These are phyloP conservation scores for Arthromyces matolae DNA, from an alignment of 768 basidiomycete species.

Conservation along the genomic window DNA sequence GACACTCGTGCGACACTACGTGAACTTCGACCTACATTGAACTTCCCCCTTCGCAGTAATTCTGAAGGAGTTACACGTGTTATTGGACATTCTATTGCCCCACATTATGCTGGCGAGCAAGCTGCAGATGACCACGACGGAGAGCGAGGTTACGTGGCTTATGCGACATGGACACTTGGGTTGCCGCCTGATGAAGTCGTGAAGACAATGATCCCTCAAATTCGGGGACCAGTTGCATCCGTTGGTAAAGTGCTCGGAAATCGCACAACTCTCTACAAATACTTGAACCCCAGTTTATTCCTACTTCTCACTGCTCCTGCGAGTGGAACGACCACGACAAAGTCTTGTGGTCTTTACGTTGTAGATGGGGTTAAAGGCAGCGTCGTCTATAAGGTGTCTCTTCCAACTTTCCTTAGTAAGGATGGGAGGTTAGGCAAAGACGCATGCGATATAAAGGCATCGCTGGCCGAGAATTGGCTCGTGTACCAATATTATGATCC, in stretches of 20 bases:
- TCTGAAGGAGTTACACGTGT: constrained; percentile 31
- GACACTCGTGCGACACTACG: constrained; percentile 41
- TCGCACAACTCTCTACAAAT: constrained; percentile 89
- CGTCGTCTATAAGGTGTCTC: constrained; percentile 59
- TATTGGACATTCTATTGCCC: constrained; percentile 30
- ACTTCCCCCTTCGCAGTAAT: constrained; percentile 54
- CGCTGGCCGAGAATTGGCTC: constrained; percentile 87
- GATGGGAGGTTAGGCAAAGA: constrained; percentile 18
- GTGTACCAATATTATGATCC: constrained; percentile 83
- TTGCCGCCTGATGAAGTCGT: constrained; percentile 57
- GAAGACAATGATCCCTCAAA: constrained; percentile 44
- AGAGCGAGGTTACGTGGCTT: constrained; percentile 43
- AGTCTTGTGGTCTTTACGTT: constrained; percentile 64
- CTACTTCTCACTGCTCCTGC: constrained; percentile 54
- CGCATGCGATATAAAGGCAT: constrained; percentile 63
- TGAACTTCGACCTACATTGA: constrained; percentile 40
- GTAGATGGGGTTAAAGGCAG: constrained; percentile 80
- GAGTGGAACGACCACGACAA: constrained; percentile 1
- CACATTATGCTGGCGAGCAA: constrained; percentile 36
- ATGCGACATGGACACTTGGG: constrained; percentile 63
- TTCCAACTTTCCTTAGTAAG: constrained; percentile 38
- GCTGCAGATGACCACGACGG: constrained; percentile 17
- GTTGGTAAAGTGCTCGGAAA: constrained; percentile 84
- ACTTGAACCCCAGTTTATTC: constrained; percentile 80
- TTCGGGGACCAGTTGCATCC: constrained; percentile 61